Evolutionary conservation across 2,329 filamentous ascomycete genomes (phyloP).

Genomic region (Exophiala alcalophila): DNA sequence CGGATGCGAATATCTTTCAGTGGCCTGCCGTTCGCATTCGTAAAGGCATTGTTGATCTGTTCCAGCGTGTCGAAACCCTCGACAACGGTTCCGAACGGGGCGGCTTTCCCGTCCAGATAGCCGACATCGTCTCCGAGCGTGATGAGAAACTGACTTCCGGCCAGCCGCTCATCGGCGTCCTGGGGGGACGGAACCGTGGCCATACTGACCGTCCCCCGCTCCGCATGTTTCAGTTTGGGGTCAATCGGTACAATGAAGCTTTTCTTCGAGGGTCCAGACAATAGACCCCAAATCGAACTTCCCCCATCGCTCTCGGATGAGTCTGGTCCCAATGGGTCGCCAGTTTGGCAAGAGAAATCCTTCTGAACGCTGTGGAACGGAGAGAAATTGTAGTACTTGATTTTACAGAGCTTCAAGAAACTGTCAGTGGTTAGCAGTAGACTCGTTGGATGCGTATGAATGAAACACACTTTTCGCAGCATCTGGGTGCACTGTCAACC

Average conservation of each 20-base stretch:
- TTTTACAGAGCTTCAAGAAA: conserved; percentile 97
- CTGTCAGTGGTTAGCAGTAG: conserved; percentile 46
- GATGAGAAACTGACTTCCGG: conserved; percentile 89
- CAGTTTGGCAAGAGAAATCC: conserved; percentile 93
- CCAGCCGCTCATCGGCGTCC: conserved; percentile 77
- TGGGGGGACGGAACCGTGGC: conserved; percentile 76
- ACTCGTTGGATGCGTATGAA: conserved; percentile 15
- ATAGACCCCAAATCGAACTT: conserved; percentile 83
- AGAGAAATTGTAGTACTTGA: conserved; percentile 98
- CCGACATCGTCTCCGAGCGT: conserved; percentile 87
- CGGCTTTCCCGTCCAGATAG: conserved; percentile 87
- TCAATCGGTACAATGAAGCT: conserved; percentile 82
- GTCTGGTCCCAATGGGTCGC: conserved; percentile 85
- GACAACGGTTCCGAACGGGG: conserved; percentile 90
- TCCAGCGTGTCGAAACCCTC: conserved; percentile 93
- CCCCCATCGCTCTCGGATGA: conserved; percentile 86
- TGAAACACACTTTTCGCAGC: conserved; percentile 83
- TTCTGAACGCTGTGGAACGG: conserved; percentile 90
- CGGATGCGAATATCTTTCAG: conserved; percentile 93
- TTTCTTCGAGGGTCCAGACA: conserved; percentile 67
- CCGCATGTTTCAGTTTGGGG: conserved; percentile 80
- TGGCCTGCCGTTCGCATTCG: conserved; percentile 80
- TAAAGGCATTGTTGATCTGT: conserved; percentile 86
- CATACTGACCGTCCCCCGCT: conserved; percentile 94
- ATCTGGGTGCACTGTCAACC: conserved; percentile 81